A percentile compares a stretch with the other conserved stretches of the same genome.
Evolutionary conservation across 1,284 basidiomycete species (phyloP).

Genomic region (Boletellus sp.): DNA sequence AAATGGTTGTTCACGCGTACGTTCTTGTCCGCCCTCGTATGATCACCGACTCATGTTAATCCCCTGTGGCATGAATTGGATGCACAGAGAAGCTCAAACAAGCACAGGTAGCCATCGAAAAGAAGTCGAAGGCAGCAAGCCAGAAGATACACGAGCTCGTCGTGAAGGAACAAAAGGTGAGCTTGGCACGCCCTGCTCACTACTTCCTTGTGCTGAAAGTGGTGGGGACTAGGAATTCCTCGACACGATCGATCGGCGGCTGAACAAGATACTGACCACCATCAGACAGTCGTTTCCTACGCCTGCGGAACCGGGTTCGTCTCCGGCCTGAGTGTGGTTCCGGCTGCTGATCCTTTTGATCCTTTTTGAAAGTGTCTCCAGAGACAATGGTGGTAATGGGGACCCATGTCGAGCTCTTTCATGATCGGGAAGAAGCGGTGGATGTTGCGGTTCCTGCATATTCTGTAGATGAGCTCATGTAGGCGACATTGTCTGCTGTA

Average conservation of each 20-base stretch:
- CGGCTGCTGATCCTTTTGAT: no score
- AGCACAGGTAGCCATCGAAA: conserved; percentile 15
- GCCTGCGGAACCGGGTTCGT: no score
- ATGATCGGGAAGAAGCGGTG: no score
- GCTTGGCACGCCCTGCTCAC: background rate
- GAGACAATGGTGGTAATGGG: no score
- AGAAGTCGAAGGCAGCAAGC: conserved; percentile 17
- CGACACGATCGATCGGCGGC: conserved; percentile 8
- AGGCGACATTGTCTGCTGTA: no score
- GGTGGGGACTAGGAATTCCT: conserved; percentile 8
- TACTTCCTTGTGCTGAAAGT: no score
- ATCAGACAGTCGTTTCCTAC: no score
- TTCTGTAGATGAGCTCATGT: no score
- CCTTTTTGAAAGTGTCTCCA: no score
- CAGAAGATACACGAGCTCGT: conserved; percentile 16
- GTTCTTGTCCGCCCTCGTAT: background rate
- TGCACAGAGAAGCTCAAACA: conserved; percentile 9
- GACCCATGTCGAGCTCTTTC: no score
- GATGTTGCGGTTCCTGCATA: no score
- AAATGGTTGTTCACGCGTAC: conserved; percentile 10
- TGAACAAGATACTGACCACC: conserved; percentile 14
- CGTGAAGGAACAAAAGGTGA: conserved; percentile 12
- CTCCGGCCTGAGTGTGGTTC: no score
- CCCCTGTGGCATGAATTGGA: background rate
- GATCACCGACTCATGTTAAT: background rate